Evolutionary conservation across 2,329 filamentous ascomycete genomes (phyloP).

Genomic region (Cercospora sp.): DNA sequence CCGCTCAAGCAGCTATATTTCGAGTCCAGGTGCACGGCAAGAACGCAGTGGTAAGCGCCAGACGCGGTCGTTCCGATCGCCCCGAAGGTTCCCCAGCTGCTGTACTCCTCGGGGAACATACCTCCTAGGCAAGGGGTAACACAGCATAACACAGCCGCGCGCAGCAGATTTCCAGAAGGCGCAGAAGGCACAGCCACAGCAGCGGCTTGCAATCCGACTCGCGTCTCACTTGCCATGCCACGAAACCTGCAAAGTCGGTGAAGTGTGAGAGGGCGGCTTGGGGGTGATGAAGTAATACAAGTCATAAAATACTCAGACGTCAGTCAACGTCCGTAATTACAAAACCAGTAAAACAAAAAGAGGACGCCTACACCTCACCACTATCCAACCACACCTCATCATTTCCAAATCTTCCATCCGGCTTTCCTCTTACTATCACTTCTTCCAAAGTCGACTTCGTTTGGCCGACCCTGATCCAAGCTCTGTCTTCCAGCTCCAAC

Average conservation of each 20-base stretch:
- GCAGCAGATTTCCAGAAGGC: not conserved
- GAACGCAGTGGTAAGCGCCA: not conserved
- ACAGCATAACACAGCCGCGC: not conserved
- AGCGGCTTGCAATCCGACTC: not conserved
- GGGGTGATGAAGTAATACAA: not conserved
- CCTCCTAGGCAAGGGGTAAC: not conserved
- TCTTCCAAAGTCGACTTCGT: conserved; percentile 16
- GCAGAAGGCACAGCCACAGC: not conserved
- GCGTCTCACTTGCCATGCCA: not conserved
- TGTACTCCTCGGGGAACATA: not conserved
- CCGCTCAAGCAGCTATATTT: not conserved
- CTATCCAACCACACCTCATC: not conserved
- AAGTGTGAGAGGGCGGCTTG: not conserved
- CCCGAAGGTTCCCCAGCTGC: not conserved
- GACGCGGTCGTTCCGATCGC: not conserved
- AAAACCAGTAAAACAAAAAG: not conserved
- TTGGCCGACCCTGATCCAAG: conserved; percentile 21
- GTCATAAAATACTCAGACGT: not conserved
- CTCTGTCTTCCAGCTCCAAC: conserved; percentile 23
- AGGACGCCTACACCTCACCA: not conserved
- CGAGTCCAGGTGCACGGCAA: not conserved
- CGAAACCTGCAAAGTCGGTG: not conserved
- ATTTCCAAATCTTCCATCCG: conserved; percentile 34
- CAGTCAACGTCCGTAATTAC: not conserved
- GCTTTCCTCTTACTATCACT: conserved; percentile 39